Conservation (phyloP, 306 rosid species). For the Albizia julibrissin region DNA sequence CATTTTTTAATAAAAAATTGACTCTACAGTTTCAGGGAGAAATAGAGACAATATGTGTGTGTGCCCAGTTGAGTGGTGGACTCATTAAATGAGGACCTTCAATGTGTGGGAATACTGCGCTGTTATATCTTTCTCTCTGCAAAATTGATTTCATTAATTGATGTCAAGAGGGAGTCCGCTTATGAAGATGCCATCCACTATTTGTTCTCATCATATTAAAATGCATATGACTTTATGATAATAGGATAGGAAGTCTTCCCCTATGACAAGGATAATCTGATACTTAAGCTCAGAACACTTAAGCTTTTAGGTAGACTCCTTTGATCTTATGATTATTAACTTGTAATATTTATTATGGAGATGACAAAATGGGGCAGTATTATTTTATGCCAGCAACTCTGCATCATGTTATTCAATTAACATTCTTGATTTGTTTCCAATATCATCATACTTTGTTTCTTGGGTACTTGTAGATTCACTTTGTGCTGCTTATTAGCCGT, state of each 20-base stretch:
- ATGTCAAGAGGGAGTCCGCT: neutral
- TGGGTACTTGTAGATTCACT: constrained; percentile 63
- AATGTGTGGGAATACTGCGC: neutral
- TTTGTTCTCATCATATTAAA: neutral
- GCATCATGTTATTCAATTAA: neutral
- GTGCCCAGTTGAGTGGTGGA: neutral
- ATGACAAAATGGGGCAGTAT: neutral
- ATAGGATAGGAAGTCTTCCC: neutral
- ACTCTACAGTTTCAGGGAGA: neutral
- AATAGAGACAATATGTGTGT: neutral
- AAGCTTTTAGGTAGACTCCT: neutral
- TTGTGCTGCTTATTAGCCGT: constrained; percentile 89
- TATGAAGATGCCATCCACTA: neutral
- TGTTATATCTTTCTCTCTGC: neutral
- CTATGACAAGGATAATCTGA: neutral
- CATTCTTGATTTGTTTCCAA: constrained; percentile 1
- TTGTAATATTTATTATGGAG: neutral
- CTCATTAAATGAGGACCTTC: neutral
- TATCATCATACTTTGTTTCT: constrained; percentile 25
- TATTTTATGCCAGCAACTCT: neutral
- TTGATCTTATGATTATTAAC: neutral
- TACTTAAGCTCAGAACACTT: neutral
- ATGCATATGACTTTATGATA: neutral
- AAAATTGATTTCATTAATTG: neutral
- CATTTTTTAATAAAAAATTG: neutral